Conservation (phyloP, 2,329 filamentous ascomycete genomes). For the Rhynchosporium secalis region DNA sequence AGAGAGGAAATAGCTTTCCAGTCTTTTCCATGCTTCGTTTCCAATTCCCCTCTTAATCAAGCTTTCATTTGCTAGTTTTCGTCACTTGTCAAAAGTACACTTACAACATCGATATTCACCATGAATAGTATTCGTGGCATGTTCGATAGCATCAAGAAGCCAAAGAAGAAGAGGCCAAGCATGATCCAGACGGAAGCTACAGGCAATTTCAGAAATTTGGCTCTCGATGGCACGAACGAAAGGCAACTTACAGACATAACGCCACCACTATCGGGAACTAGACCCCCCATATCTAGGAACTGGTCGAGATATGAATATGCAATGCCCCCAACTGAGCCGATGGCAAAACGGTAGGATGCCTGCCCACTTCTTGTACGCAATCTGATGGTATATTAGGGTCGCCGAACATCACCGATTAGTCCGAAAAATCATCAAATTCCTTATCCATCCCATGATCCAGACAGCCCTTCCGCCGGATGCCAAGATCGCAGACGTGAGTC, state of each 20-base stretch:
- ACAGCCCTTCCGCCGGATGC: not conserved
- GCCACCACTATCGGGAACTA: not conserved
- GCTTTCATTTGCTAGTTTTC: not conserved
- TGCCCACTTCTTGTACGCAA: not conserved
- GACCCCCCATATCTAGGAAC: not conserved
- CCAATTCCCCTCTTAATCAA: not conserved
- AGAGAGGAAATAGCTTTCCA: not conserved
- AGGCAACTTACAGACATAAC: not conserved
- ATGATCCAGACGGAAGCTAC: not conserved
- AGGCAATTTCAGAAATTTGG: no score
- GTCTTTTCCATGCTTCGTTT: not conserved
- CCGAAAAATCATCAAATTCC: not conserved
- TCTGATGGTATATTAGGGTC: not conserved
- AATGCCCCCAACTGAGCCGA: not conserved
- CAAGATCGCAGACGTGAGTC: not conserved
- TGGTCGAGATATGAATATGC: not conserved
- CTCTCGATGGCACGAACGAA: not conserved
- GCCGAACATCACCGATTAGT: not conserved
- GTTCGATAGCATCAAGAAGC: not conserved
- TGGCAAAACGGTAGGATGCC: not conserved
- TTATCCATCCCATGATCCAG: not conserved
- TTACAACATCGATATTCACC: not conserved
- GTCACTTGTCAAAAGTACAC: not conserved
- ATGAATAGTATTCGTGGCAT: not conserved
- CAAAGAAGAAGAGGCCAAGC: not conserved